Evolutionary conservation across 2,329 filamentous ascomycete genomes (phyloP).

Genomic region (Beauveria asiatica): DNA sequence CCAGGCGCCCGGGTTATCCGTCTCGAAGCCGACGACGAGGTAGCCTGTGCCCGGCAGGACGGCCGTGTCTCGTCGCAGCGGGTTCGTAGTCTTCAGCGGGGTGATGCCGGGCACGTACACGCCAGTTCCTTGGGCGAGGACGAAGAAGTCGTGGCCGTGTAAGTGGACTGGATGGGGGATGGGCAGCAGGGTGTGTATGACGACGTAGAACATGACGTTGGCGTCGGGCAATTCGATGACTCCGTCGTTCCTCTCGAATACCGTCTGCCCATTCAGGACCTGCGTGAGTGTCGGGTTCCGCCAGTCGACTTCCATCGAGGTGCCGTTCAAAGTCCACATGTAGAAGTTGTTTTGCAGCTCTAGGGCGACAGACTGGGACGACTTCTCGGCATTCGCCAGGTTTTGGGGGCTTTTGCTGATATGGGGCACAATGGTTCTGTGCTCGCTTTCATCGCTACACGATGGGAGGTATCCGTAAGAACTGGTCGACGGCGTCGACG

Average conservation of each 20-base stretch:
- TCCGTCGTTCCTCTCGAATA: neutral
- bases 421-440: neutral
- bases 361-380: neutral
- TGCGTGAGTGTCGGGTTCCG: neutral
- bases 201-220: conserved; percentile 14
- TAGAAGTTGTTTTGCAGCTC: neutral
- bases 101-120: no score
- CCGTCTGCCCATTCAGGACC: neutral
- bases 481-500: neutral
- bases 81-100: conserved; percentile 26
- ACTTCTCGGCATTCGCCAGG: neutral
- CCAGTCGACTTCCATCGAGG: neutral
- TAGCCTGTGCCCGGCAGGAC: conserved; percentile 36
- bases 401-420: neutral
- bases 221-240: conserved; percentile 4
- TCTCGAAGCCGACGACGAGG: conserved; percentile 40
- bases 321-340: neutral
- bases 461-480: neutral
- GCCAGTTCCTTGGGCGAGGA: conserved; percentile 12
- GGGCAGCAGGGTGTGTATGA: conserved; percentile 10
- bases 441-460: neutral
- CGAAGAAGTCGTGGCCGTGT: conserved; percentile 17
- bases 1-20: conserved; percentile 34
- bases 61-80: conserved; percentile 44
- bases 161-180: conserved; percentile 17